Base-by-base conservation (phyloP, 306 rosid species). In the Mucuna pruriens region DNA sequence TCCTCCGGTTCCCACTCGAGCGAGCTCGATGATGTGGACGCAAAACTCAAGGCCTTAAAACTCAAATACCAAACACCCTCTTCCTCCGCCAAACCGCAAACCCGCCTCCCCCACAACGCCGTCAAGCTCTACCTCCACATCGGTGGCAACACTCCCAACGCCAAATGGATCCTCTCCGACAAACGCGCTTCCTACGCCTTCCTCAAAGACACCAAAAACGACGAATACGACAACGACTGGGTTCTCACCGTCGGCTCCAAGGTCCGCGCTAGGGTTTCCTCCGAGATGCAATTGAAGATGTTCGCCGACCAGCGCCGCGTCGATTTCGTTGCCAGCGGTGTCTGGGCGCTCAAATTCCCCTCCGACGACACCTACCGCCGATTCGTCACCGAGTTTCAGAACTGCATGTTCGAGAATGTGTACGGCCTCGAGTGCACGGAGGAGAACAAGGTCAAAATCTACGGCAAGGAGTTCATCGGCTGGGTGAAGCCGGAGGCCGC, bases 81-180 rank as follows among this genome's bases (percentile, higher is more conserved):
- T 34, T 78, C 88, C 11, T 60, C 78, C 48, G 44, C n/a, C 31
- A 61, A 76, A 5, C 2, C 57, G 9, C 86, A 17, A 46, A 58
- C 70, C 61, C 82, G 92, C 22, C 77, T 69, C 36, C 61, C 87
- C 10, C 82, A 33, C 42, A 94, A 94, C 81, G 82, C 92, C 25
- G 97, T 91, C 38, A 94, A 91, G 82, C 97, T 92, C 60, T 94
- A 92, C 87, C 98, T 94, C 57, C 97, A 94, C 83, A 84, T 94
- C 72, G 97, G 97, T 1, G 97, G 92, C 8, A 90, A 91, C 83
- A 85, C 97, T 49, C 97, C 97, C 55, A 85, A 80, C 5, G 97
- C 97, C 12, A 92, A 94, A 66, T 94, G 98, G 98, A 83, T 92
- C 84, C 62, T 92, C 82, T 89, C 97, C 54, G 92, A 90, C 45